Conservation (phyloP, 164 flowering plant species). For the Taxillus chinensis region DNA sequence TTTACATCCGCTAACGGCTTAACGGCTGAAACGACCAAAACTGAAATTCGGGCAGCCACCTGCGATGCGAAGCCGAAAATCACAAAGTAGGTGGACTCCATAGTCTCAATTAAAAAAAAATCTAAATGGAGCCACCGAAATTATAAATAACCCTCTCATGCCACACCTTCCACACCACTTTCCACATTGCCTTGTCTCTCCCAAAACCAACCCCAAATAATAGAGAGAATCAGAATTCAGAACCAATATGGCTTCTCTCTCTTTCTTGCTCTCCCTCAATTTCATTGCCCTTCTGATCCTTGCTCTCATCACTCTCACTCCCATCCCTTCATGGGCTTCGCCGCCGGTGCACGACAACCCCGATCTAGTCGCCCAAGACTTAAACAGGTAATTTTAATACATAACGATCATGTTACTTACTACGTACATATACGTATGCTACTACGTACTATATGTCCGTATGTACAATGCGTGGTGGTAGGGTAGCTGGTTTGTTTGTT, state of each 20-base stretch:
- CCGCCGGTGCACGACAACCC: background rate
- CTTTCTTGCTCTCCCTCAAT: background rate
- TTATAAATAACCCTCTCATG: background rate
- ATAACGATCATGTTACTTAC: background rate
- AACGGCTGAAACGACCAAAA: background rate
- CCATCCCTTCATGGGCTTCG: background rate
- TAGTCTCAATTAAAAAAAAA: background rate
- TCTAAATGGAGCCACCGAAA: background rate
- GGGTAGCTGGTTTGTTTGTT: too few relatives aligned
- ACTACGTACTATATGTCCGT: too few relatives aligned
- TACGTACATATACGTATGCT: too few relatives aligned
- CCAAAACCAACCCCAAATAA: background rate
- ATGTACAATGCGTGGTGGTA: too few relatives aligned
- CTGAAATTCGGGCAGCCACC: background rate
- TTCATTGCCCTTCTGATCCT: background rate
- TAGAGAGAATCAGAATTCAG: background rate
- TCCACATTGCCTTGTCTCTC: background rate
- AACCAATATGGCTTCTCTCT: background rate
- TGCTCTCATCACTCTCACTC: background rate
- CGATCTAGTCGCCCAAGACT: background rate
- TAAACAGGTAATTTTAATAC: background rate
- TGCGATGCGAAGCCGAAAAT: too few relatives aligned
- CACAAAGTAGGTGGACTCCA: background rate
- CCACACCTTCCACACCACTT: background rate
- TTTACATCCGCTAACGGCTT: background rate